A percentile compares a stretch with the other conserved stretches of the same genome.
phyloP scores from a whole-genome alignment of 331 rosid genomes.

The Cydonia oblonga region DNA sequence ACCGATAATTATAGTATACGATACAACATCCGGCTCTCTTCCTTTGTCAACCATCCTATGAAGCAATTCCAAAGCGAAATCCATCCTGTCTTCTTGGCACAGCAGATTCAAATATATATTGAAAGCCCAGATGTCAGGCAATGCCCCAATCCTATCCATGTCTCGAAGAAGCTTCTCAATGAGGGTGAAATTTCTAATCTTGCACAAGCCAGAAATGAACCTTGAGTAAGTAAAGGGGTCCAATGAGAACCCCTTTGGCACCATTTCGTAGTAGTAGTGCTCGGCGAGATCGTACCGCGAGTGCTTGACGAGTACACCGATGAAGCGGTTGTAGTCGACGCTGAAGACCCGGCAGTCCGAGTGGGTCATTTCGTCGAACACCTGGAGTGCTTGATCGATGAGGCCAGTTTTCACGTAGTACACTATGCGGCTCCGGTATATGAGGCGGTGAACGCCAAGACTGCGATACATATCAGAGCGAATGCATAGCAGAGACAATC shows the following conservation, averaged over 20 bases:
- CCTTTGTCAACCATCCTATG: slow-evolving; percentile 43
- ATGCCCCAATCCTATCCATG: slow-evolving; percentile 46
- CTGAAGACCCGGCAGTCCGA: slow-evolving; percentile 63
- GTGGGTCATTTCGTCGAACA: slow-evolving; percentile 82
- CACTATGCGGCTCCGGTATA: slow-evolving; percentile 56
- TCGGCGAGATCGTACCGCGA: slow-evolving; percentile 67
- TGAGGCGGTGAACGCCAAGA: slow-evolving; percentile 66
- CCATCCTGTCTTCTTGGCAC: slow-evolving; percentile 39
- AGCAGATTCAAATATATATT: slow-evolving; percentile 60
- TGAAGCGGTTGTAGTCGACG: slow-evolving; percentile 78
- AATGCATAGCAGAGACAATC: slow-evolving; percentile 42
- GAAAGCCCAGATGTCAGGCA: slow-evolving; percentile 87
- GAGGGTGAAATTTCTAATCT: slow-evolving; percentile 32
- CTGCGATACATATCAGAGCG: slow-evolving; percentile 65
- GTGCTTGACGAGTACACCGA: slow-evolving; percentile 66
- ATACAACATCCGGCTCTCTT: slow-evolving; percentile 58
- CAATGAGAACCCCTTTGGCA: slow-evolving; percentile 64
- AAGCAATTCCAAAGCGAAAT: slow-evolving; percentile 44
- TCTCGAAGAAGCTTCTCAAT: slow-evolving; percentile 51
- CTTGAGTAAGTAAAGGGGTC: slow-evolving; percentile 80
- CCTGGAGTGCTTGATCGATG: slow-evolving; percentile 57
- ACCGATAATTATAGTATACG: slow-evolving; percentile 52
- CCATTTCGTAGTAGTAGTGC: slow-evolving; percentile 61
- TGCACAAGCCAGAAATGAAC: slow-evolving; percentile 68
- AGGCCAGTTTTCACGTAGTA: slow-evolving; percentile 56